Base-by-base conservation (phyloP, 768 basidiomycete genomes). In the Leccinum olivaceopallidum region DNA sequence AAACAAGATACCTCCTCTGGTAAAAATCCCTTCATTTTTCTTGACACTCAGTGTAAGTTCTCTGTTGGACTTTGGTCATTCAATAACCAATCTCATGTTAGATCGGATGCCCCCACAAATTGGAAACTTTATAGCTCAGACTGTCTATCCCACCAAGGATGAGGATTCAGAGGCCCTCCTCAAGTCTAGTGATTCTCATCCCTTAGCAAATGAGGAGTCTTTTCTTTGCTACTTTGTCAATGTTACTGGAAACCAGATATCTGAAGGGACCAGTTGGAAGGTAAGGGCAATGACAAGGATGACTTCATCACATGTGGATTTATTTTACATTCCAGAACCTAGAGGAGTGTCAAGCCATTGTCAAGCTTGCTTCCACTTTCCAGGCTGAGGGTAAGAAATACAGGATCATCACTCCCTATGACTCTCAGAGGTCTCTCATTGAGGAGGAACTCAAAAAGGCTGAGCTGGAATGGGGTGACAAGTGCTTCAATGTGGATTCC, bases 61-160 rank as follows among this genome's bases (percentile, higher is more conserved):
- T 58, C 12, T 55, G 16, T 13, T 22, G 4, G 36, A 22, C 34
- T 49, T 13, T 56, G 60, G 5, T 0, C 12, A 28, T 58, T 13
- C 5, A 32, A 54, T 32, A 30, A 26, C 42, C 70, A 34, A 64
- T 58, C 49, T 37, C 52, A 12, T 52, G 28, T 59, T 58, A 94
- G 92, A 94, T 65, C 84, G 92, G 1, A 92, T 94, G 90, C 92
- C 92, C 56, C 84, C 86, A 55, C 84, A 90, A 63, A 87, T 92
- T 77, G 90, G 91, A 24, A 65, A 78, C 6, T 85, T 92, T 49
- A 88, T 94, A 44, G 92, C 90, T 20, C 67, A 81, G 57, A 77
- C 78, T 58, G 78, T 94, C 5, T 93, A 94, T 76, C 74, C 86
- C 26, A 66, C 75, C 14, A 67, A 84, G 65, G 52, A 53, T 24